Conservation (phyloP, 257 asterid genomes). For the Solanum clarkiae region DNA sequence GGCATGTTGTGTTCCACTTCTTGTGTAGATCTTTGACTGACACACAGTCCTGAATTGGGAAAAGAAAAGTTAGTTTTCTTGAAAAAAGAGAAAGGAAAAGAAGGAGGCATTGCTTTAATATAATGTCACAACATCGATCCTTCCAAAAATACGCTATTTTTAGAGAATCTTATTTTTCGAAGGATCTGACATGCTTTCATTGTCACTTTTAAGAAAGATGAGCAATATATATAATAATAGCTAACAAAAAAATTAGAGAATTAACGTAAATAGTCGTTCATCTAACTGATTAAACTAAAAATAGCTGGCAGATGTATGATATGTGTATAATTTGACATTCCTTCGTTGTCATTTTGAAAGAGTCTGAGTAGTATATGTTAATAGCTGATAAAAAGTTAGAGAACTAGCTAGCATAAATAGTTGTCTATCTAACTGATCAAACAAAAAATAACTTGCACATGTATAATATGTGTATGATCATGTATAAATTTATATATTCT, state of each 20-base stretch:
- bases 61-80: not conserved
- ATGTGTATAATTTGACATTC: not conserved
- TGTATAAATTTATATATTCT: not conserved
- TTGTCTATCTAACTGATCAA: no score
- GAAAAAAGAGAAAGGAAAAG: not conserved
- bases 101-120: not conserved
- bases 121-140: not conserved
- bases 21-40: not conserved
- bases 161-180: no score
- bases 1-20: not conserved
- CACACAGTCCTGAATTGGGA: not conserved
- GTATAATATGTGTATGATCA: not conserved
- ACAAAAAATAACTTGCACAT: not conserved
- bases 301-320: not conserved
- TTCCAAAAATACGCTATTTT: not conserved
- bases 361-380: accelerated
- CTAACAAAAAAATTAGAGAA: not conserved
- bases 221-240: no score
- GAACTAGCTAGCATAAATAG: not conserved
- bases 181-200: not conserved
- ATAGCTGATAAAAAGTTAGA: not conserved
- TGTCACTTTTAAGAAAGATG: accelerated
- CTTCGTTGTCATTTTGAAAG: not conserved
- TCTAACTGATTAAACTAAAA: not conserved
- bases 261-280: not conserved